These are phyloP conservation scores for Yamadazyma atlantica DNA, from an alignment of 1,139 yeast species.

Conservation along the genomic window DNA sequence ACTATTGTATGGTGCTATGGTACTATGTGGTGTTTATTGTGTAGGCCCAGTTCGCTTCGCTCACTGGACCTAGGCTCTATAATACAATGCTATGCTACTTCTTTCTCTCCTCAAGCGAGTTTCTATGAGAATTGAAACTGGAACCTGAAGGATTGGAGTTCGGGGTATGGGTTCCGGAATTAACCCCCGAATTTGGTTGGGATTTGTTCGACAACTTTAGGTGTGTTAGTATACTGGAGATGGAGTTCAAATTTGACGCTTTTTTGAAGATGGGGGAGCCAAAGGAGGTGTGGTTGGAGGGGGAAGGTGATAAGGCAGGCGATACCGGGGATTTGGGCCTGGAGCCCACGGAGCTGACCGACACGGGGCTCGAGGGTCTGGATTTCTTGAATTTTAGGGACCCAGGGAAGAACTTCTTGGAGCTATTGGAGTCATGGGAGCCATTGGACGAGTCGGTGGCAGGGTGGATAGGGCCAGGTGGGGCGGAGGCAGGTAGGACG, in stretches of 20 bases:
- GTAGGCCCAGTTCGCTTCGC: too few species aligned
- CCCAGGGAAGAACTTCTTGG: too few species aligned
- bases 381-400: constrained; percentile 2
- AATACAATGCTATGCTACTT: constrained; percentile 1
- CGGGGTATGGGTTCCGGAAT: background rate
- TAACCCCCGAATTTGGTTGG: constrained; percentile 1
- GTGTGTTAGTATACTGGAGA: constrained; percentile 12
- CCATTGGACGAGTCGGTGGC: background rate
- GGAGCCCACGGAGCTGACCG: too few species aligned
- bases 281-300: too few species aligned
- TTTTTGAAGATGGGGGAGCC: too few species aligned
- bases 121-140: constrained; percentile 1
- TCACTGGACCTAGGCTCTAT: background rate
- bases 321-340: too few species aligned
- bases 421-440: too few species aligned
- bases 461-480: too few species aligned
- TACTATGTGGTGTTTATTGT: too few species aligned
- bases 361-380: too few species aligned
- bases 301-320: too few species aligned
- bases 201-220: constrained; percentile 11
- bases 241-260: constrained; percentile 1
- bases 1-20: too few species aligned
- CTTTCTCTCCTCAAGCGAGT: constrained; percentile 6
- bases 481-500: background rate
- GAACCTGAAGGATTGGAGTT: background rate